A percentile compares a stretch with the other conserved stretches of the same genome.
Conservation (phyloP, 257 asterid genomes). For the Penstemon davidsonii region DNA sequence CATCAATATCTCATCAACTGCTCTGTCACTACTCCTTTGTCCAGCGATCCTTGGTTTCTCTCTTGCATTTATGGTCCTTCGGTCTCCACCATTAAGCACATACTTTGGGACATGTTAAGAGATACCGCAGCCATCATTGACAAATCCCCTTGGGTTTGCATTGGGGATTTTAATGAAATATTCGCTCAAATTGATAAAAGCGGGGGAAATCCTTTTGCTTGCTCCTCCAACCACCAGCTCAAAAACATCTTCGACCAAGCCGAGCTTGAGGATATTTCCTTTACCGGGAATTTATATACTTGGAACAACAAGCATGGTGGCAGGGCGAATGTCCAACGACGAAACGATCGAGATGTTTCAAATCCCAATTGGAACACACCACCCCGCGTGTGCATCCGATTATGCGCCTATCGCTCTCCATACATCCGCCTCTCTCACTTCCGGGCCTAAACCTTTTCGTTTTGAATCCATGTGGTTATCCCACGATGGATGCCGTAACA, state of each 20-base stretch:
- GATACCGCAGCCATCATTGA: neutral
- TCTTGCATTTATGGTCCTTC: neutral
- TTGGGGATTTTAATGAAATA: neutral
- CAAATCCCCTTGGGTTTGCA: neutral
- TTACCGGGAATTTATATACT: neutral
- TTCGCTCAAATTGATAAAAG: neutral
- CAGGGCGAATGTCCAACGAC: neutral
- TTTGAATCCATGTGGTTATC: neutral
- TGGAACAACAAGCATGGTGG: neutral
- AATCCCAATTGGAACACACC: neutral
- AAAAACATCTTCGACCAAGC: neutral
- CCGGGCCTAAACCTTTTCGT: neutral
- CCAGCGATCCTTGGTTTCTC: neutral
- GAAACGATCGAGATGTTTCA: neutral
- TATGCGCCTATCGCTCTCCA: neutral
- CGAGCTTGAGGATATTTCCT: neutral
- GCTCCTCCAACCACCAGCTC: neutral
- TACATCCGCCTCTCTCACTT: neutral
- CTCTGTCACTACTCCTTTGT: too few species aligned
- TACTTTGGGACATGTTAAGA: neutral
- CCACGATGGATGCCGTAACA: neutral
- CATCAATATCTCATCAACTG: neutral
- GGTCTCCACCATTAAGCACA: neutral
- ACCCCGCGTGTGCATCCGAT: neutral
- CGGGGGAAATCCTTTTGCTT: neutral